Base-by-base conservation (phyloP, 805 yeast species). In the Candida hungchunana region DNA sequence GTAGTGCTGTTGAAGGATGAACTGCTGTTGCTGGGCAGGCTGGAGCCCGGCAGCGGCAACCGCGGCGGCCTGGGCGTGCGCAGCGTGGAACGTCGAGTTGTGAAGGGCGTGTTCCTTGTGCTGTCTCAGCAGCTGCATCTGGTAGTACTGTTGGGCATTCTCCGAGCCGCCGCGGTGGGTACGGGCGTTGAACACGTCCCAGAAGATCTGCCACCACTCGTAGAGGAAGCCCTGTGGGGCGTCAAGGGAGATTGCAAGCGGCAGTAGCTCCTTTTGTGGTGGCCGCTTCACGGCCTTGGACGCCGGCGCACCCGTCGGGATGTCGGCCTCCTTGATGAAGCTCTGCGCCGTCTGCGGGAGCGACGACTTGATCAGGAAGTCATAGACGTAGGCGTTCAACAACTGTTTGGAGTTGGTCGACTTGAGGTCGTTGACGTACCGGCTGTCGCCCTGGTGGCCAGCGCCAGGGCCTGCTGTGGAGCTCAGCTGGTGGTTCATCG, bases 151-250 rank as follows among this genome's bases (percentile, higher is more conserved):
- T 30, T 75, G 72, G 3, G 93, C 90, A 39, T 73, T 63, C 3
- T 69, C 63, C 4, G 83, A 73, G 11, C 79, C 76, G 12, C 77
- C 81, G 40, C 79, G 66, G 44, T 74, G 77, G 27, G 85, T 77
- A 48, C 87, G 71, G 3, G 94, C 95, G 52, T 83, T 83, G 60
- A 82, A 85, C 19, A 87, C 79, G 56, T 88, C 96, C 96, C 96
- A 89, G 56, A 88, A 89, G 13, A 89, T 78, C 65, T 79, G 87
- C 96, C 96, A 88, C 97, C 97, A 88, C 58, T 89, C 97, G 51
- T 76, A 80, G 17, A 88, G 62, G 52, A 86, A 88, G 6, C 96
- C 93, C 49, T 81, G 85, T 1, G 94, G 93, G 2, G 94, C 82
- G 53, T 87, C 93, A 71, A 83, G 74, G 9, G 77, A 65, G 52